Percentiles rank a stretch among this genome's conserved stretches.
Evolutionary conservation across 2,329 filamentous ascomycete genomes (phyloP).

Genomic region (Alternaria hordeiaustralica): DNA sequence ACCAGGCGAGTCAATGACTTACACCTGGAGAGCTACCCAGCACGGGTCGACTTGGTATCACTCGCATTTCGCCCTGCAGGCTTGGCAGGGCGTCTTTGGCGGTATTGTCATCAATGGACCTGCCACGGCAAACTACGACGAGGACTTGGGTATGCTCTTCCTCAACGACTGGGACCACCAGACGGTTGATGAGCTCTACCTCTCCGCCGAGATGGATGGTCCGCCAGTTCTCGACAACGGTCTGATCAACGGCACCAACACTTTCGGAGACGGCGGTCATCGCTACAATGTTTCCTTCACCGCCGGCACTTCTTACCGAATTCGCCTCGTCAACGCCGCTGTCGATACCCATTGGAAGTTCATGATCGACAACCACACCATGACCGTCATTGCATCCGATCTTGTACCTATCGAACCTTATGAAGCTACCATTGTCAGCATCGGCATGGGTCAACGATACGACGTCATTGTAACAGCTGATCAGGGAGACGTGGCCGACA

Average conservation of each 20-base stretch:
- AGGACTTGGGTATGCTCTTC: slow-evolving; percentile 53
- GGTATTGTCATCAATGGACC: slow-evolving; percentile 52
- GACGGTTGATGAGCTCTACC: slow-evolving; percentile 47
- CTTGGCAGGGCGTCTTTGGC: slow-evolving; percentile 51
- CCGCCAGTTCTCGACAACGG: slow-evolving; percentile 51
- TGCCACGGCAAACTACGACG: slow-evolving; percentile 49
- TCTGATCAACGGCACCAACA: slow-evolving; percentile 55
- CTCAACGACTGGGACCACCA: slow-evolving; percentile 54
- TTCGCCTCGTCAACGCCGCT: slow-evolving; percentile 53
- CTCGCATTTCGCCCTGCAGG: slow-evolving; percentile 51
- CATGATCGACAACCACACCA: slow-evolving; percentile 52
- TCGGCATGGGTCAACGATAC: slow-evolving; percentile 52
- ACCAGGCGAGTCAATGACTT: slow-evolving; percentile 31
- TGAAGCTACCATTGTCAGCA: slow-evolving; percentile 46
- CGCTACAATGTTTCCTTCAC: slow-evolving; percentile 48
- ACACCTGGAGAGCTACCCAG: slow-evolving; percentile 47
- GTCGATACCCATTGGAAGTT: slow-evolving; percentile 53
- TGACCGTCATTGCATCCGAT: slow-evolving; percentile 54
- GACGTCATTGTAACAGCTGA: slow-evolving; percentile 48
- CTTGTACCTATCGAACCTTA: slow-evolving; percentile 53
- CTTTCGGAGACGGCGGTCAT: slow-evolving; percentile 38
- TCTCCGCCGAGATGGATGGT: slow-evolving; percentile 29
- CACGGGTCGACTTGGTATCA: slow-evolving; percentile 54
- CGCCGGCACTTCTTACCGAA: slow-evolving; percentile 50
- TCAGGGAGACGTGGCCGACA: slow-evolving; percentile 28